Base-by-base conservation (phyloP, 2,329 filamentous ascomycete genomes). In the Claviceps humidiphila region DNA sequence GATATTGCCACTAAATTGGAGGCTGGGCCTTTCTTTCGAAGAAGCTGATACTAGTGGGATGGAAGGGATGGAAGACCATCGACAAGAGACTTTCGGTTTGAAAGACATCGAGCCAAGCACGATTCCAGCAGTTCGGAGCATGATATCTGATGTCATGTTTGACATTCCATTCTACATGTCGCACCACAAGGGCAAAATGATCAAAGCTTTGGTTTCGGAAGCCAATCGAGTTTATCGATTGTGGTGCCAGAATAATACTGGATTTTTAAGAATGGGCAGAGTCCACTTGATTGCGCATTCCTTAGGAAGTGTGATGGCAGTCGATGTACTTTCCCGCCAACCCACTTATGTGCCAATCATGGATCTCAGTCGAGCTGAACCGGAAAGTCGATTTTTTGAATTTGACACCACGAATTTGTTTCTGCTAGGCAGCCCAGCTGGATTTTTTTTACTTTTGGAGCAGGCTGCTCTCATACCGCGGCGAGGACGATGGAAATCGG, bases 91-190 rank as follows among this genome's bases (percentile, higher is more conserved):
- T 41, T 78, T 77, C 58, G 66, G 69, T 0, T 74, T 98, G 14
- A 86, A 90, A 59, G 90, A 97, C 59, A 96, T 98, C 58, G 95
- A 95, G 5, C 90, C 89, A 1, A 80, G 84, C 43, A 93, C 88
- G 0, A 87, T 98, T 34, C 90, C 91, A 0, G 89, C 88, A 1
- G 85, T 98, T n/a, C 84, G 93, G 46, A 88, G 86, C 62, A 82
- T 98, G 64, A 94, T 98, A 55, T 94, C 87, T 43, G 93, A 98
- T 65, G 89, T 98, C 60, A 96, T 98, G 89, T 84, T 97, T 49
- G 93, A 98, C 64, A 91, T 98, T 49, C 93, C 93, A 0, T 97
- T 95, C 64, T 98, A 97, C 69, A 84, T 98, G 70, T 97, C 91
- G 0, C 87, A 94, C 54, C 91, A 97, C 68, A 95, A 97, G 62